phyloP scores from a whole-genome alignment of 2,329 filamentous ascomycete species.

The Cercospora nicotianae region DNA sequence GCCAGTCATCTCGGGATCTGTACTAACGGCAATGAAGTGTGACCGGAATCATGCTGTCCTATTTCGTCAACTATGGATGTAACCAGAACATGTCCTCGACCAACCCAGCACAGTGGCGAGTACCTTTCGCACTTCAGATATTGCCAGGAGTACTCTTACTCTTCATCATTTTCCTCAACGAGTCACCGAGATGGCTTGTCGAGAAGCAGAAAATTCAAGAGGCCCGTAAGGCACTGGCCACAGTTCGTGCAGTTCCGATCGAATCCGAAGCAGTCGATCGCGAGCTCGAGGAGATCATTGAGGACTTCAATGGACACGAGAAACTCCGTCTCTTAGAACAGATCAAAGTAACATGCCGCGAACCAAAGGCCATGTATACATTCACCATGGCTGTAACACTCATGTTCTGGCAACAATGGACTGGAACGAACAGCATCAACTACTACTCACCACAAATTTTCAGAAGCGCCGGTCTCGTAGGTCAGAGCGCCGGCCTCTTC shows the following conservation, averaged over 20 bases:
- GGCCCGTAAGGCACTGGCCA: constrained; percentile 45
- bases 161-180: constrained; percentile 52
- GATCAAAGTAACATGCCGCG: constrained; percentile 41
- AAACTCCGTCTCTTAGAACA: constrained; percentile 44
- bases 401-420: constrained; percentile 44
- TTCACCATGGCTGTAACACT: constrained; percentile 46
- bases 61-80: constrained; percentile 57
- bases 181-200: constrained; percentile 57
- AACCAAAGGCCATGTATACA: constrained; percentile 44
- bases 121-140: constrained; percentile 55
- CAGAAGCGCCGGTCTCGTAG: constrained; percentile 44
- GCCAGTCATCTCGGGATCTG: too few relatives aligned
- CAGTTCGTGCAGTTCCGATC: constrained; percentile 40
- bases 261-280: constrained; percentile 41
- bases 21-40: constrained; percentile 39
- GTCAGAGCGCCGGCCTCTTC: constrained; percentile 44
- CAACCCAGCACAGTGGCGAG: constrained; percentile 53
- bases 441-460: constrained; percentile 51
- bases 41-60: constrained; percentile 51
- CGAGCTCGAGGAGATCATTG: constrained; percentile 48
- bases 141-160: constrained; percentile 54
- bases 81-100: constrained; percentile 45
- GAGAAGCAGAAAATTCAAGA: constrained; percentile 51
- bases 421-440: constrained; percentile 41
- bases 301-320: constrained; percentile 48